phyloP scores from a whole-genome alignment of 208 protist genomes.

The Crithidia sp. region DNA sequence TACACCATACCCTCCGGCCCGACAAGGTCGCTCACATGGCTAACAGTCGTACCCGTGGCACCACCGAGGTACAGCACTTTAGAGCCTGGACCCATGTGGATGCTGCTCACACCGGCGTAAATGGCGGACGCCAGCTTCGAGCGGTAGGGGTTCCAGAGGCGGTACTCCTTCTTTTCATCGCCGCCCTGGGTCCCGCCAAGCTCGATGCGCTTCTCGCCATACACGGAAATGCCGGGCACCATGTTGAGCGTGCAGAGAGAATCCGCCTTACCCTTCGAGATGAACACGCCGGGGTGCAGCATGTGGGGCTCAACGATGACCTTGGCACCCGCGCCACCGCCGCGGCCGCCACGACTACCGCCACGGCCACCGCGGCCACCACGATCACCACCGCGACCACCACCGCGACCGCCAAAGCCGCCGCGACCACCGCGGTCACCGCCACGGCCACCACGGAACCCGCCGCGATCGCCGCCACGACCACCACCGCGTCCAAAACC shows the following conservation, averaged over 20 bases:
- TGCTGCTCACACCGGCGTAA: slow-evolving; percentile 98
- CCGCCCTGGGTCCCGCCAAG: slow-evolving; percentile 75
- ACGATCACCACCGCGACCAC: slow-evolving; percentile 49
- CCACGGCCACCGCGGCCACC: slow-evolving; percentile 47
- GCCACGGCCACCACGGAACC: not conserved
- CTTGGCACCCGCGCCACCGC: slow-evolving; percentile 93
- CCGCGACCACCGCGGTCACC: slow-evolving; percentile 40
- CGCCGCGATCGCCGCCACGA: slow-evolving; percentile 17
- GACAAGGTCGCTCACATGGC: slow-evolving; percentile 99
- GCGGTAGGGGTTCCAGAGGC: slow-evolving; percentile 99
- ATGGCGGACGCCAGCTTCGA: slow-evolving; percentile 99
- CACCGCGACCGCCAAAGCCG: slow-evolving; percentile 52
- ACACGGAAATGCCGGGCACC: slow-evolving; percentile 98
- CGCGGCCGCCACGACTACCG: slow-evolving; percentile 65
- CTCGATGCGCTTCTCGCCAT: slow-evolving; percentile 99
- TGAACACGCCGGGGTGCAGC: slow-evolving; percentile 97
- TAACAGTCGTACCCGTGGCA: slow-evolving; percentile 99
- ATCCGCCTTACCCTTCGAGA: slow-evolving; percentile 99
- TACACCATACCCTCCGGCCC: slow-evolving; percentile 99
- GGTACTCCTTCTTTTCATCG: slow-evolving; percentile 99
- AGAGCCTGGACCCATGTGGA: slow-evolving; percentile 98
- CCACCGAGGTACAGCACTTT: slow-evolving; percentile 99
- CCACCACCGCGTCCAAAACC: slow-evolving; percentile 21
- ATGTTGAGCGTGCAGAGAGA: slow-evolving; percentile 98
- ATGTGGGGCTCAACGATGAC: slow-evolving; percentile 98